phyloP scores from a whole-genome alignment of 169 alveolate genomes.

The Cryptosporidium ryanae region DNA sequence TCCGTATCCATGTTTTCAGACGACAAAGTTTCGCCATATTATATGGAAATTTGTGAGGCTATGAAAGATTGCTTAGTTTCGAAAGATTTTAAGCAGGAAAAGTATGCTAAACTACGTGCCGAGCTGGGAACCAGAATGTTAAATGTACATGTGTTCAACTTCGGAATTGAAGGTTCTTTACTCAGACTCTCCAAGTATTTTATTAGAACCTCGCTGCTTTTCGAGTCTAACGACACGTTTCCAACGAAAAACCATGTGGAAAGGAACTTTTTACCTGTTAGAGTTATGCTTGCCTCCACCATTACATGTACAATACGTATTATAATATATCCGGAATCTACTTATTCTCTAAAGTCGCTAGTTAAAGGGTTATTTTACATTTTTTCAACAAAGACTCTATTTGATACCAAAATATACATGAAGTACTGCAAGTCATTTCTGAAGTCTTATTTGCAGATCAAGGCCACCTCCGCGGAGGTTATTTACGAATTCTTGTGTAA shows the following conservation, averaged over 20 bases:
- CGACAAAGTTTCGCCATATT: neutral
- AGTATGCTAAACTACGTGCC: neutral
- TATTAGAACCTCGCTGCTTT: too few species aligned
- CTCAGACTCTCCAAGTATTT: too few species aligned
- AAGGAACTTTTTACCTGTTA: neutral
- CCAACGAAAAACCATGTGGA: neutral
- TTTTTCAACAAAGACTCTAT: neutral
- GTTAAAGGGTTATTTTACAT: neutral
- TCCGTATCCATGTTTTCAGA: constrained; percentile 36
- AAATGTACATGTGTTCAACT: too few species aligned
- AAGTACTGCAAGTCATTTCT: neutral
- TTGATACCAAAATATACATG: neutral
- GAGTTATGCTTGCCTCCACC: neutral
- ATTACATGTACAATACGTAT: neutral
- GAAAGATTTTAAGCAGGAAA: constrained; percentile 3
- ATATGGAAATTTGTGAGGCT: constrained; percentile 2
- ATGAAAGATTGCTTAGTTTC: constrained; percentile 20
- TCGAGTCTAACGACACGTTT: neutral
- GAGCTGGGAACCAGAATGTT: constrained; percentile 8
- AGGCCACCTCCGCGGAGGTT: neutral
- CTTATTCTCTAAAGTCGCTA: neutral
- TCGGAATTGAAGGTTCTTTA: too few species aligned
- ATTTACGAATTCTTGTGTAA: constrained; percentile 26
- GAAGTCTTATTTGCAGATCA: neutral
- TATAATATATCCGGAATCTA: neutral